Conservation (phyloP, 2,329 filamentous ascomycete genomes). For the Pestalotiopsis sp. region DNA sequence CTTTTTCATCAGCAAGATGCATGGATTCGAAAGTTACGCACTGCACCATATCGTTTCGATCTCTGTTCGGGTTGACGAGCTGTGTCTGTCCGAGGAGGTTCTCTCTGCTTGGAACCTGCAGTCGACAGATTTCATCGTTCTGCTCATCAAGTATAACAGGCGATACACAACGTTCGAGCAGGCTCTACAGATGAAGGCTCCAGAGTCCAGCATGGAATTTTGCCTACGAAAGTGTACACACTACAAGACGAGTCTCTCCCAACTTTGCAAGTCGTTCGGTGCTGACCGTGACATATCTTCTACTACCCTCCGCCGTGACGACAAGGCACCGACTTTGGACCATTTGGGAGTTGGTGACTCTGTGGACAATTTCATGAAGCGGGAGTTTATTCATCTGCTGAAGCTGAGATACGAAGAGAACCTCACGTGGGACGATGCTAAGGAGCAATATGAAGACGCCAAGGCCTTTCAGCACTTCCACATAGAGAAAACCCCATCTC, state of each 20-base stretch:
- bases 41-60: slow-evolving; percentile 60
- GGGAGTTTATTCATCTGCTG: slow-evolving; percentile 65
- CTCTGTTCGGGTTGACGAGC: slow-evolving; percentile 69
- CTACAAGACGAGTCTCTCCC: slow-evolving; percentile 69
- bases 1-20: slow-evolving; percentile 69
- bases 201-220: slow-evolving; percentile 49
- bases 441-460: slow-evolving; percentile 32
- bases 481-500: neutral
- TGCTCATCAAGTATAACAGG: slow-evolving; percentile 68
- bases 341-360: slow-evolving; percentile 73
- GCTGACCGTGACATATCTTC: neutral
- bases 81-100: slow-evolving; percentile 74
- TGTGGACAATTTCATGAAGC: slow-evolving; percentile 68
- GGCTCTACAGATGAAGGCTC: slow-evolving; percentile 45
- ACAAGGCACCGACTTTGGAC: slow-evolving; percentile 41
- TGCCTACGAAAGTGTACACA: slow-evolving; percentile 70
- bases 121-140: slow-evolving; percentile 69
- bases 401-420: slow-evolving; percentile 56
- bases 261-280: slow-evolving; percentile 56
- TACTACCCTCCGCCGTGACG: neutral
- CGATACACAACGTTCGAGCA: slow-evolving; percentile 64
- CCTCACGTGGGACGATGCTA: slow-evolving; percentile 71
- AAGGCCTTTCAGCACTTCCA: slow-evolving; percentile 19
- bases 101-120: slow-evolving; percentile 77
- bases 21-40: slow-evolving; percentile 43